Evolutionary conservation across 345 rosid genomes (phyloP), one percentile per base, ranked within the genome.

Genomic region (Linum trigynum): DNA sequence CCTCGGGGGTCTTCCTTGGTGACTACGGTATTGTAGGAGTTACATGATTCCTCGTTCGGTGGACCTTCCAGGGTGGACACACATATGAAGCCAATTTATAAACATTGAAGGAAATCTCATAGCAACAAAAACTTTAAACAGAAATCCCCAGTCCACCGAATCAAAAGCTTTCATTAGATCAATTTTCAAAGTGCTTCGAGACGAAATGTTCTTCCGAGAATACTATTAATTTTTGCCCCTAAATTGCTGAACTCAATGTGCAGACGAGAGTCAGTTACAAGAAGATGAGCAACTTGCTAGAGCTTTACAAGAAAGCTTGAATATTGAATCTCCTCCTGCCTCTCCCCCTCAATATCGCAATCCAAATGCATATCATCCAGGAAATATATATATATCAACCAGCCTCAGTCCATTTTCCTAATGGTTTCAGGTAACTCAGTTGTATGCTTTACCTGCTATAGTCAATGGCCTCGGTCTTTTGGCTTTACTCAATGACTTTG

Each of bases 241-340:
- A 69, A 60, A 66, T 74, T 71, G 72, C 71, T 64, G 35, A 67
- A 71, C 55, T 74, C 68, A 45, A 40, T 74, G 67, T 23, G 62
- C 70, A 89, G 96, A 83, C 69, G 80, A 78, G 56, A 58, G 74
- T 65, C 90, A 79, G 64, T 69, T 84, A 71, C 84, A 84, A 70
- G 99, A 90, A 74, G 97, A 94, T 78, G 99, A 90, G 70, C 92
- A 77, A 63, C 91, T 94, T 77, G 99, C 97, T 38, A 82, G 85
- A 80, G 99, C 96, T 23, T 3, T 86, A 69, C 92, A 90, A 81
- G 96, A 90, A 70, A 94, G 97, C 77, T 75, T 90, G 82, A 80
- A 59, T 23, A 72, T 82, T 55, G 90, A 83, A 67, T 74, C 87
- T 77, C 81, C 96, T 61, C 53, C 53, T 48, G 3, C 9, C 53